A percentile compares a stretch with the other conserved stretches of the same genome.
Evolutionary conservation across 768 basidiomycete genomes (phyloP).

Genomic region (Macrolepiota fuliginosa): DNA sequence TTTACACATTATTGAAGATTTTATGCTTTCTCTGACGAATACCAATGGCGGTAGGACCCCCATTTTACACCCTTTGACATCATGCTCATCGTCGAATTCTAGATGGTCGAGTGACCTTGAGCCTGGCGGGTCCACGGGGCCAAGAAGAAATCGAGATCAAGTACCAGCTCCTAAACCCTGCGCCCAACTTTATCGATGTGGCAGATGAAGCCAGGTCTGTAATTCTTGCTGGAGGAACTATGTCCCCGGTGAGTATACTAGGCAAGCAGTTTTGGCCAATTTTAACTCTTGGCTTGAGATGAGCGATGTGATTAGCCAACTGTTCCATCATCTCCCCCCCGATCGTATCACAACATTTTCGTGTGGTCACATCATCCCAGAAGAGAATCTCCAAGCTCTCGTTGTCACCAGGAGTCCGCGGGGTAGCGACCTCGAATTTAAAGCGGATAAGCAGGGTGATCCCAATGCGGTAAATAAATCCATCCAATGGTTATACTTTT

Average conservation of each 20-base stretch:
- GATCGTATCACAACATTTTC: constrained; percentile 77
- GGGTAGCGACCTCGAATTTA: constrained; percentile 77
- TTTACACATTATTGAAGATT: constrained; percentile 76
- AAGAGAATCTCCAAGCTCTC: constrained; percentile 71
- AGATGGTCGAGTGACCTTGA: constrained; percentile 80
- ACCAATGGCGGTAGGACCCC: constrained; percentile 60
- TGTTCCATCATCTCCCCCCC: constrained; percentile 64
- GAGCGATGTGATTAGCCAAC: constrained; percentile 78
- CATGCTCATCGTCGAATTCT: constrained; percentile 1
- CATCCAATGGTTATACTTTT: background rate
- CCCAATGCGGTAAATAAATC: constrained; percentile 49
- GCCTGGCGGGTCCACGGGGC: constrained; percentile 35
- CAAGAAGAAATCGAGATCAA: constrained; percentile 63
- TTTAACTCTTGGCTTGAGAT: constrained; percentile 52
- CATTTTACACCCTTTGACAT: background rate
- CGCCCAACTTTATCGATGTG: constrained; percentile 82
- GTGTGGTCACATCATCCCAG: constrained; percentile 90
- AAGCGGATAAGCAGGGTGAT: constrained; percentile 71
- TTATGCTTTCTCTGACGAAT: constrained; percentile 74
- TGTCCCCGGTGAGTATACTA: constrained; percentile 81
- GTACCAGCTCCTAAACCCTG: constrained; percentile 92
- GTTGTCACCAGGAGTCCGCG: constrained; percentile 74
- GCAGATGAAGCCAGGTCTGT: constrained; percentile 79
- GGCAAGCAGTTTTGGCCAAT: background rate
- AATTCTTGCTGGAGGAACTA: constrained; percentile 94